These are phyloP conservation scores for Fusarium protoensiforme DNA, from an alignment of 2,329 filamentous ascomycete genomes.

Conservation along the genomic window DNA sequence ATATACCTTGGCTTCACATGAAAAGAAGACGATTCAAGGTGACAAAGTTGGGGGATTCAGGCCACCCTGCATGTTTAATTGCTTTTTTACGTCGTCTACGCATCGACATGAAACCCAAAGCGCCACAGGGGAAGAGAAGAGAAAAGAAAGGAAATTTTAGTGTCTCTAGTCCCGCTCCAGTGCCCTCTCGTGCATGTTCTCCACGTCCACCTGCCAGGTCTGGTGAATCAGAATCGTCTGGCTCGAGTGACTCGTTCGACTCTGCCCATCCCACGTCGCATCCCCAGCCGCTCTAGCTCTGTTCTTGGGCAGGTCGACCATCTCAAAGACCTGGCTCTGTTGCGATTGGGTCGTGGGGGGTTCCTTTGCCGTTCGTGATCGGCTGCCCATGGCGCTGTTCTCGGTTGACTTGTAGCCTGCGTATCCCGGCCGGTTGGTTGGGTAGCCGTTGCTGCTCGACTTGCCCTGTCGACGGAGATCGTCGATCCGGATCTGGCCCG, in stretches of 20 bases:
- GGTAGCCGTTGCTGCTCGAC: constrained; percentile 37
- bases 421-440: constrained; percentile 32
- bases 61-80: not conserved
- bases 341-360: constrained; percentile 9
- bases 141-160: not conserved
- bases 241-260: constrained; percentile 41
- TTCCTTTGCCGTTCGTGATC: constrained; percentile 15
- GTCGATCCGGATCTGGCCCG: constrained; percentile 44
- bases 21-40: not conserved
- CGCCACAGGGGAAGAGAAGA: not conserved
- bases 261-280: constrained; percentile 26
- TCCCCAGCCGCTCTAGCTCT: not conserved
- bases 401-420: constrained; percentile 37
- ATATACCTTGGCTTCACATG: not conserved
- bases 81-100: not conserved
- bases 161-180: not conserved
- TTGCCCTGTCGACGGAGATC: constrained; percentile 44
- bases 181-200: constrained; percentile 25
- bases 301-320: constrained; percentile 20
- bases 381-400: constrained; percentile 14
- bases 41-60: not conserved
- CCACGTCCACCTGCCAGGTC: constrained; percentile 44
- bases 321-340: constrained; percentile 26
- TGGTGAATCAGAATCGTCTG: constrained; percentile 45
- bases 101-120: not conserved